Base-by-base conservation (phyloP, 805 yeast species). In the Candida orba region DNA sequence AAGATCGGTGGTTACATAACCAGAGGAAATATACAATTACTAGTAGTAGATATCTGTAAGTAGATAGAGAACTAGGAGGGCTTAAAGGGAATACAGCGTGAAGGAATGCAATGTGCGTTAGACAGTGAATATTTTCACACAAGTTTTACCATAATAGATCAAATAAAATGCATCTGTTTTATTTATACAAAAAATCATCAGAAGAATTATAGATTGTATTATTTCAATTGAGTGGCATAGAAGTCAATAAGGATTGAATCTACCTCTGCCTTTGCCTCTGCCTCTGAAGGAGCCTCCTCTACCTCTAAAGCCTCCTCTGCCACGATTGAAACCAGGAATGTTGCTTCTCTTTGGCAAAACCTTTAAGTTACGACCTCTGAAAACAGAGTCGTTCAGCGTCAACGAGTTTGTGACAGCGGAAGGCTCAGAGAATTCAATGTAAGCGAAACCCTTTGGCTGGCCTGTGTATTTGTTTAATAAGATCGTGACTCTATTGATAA, bases 371-470 rank as follows among this genome's bases (percentile, higher is more conserved):
- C 95, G 72, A 22, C 84, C 90, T 52, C 78, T 71, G 57, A 88
- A 80, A 23, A 69, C 65, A 1, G 81, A 67, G 27, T 83, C 91
- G 54, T 85, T 79, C 48, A 82, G 66, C 14, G 71, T 67, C 35
- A 86, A 68, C 2, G 95, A 95, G 47, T 73, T 70, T 17, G 75
- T 67, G 7, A 85, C 89, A 12, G 73, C 69, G n/a, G 72, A 70
- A 12, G 77, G 73, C 55, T 76, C 84, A n/a, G 79, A 74, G 57
- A 86, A 88, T 60, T 88, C 96, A 49, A 88, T 73, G 61, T 86
- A 88, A 2, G 95, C 95, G 65, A 73, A 86, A 1, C 96, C 96
- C 63, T 83, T 83, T 36, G 96, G 93, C 49, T 76, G 81, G 7
- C 95, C 95, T 0, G 93, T 79, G 53, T 67, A 63, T 61, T 80